These are phyloP conservation scores for Cucurbitaria berberidis DNA, from an alignment of 2,329 filamentous ascomycete genomes.

Conservation along the genomic window DNA sequence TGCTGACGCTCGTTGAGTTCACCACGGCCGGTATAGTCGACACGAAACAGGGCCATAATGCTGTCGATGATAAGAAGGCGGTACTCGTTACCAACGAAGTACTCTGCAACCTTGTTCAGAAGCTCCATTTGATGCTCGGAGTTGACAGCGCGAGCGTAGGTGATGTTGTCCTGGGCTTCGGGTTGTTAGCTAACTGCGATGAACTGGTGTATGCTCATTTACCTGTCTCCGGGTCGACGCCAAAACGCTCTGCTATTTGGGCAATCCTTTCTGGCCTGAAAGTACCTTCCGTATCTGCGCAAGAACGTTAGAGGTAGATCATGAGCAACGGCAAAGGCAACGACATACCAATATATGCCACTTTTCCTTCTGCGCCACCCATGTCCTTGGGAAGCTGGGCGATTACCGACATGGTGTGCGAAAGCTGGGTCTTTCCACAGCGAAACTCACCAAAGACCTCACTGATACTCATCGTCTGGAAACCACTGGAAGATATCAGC, in stretches of 20 bases:
- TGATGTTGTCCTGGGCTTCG: conserved; percentile 69
- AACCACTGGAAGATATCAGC: conserved; percentile 57
- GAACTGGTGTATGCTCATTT: not conserved
- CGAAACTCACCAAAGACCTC: conserved; percentile 68
- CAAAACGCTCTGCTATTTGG: conserved; percentile 71
- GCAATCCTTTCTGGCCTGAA: conserved; percentile 71
- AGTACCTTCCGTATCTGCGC: conserved; percentile 49
- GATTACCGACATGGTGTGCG: conserved; percentile 71
- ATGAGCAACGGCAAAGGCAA: not conserved
- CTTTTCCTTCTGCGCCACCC: conserved; percentile 71
- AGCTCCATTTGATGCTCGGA: conserved; percentile 71
- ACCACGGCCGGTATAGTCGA: conserved; percentile 70
- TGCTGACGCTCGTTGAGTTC: conserved; percentile 73
- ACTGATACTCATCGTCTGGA: conserved; percentile 73
- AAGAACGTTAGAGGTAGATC: conserved; percentile 7
- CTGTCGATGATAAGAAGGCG: conserved; percentile 72
- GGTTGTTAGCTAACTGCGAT: conserved; percentile 59
- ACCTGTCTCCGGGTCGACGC: conserved; percentile 51
- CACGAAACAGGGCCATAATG: conserved; percentile 72
- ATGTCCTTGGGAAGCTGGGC: conserved; percentile 65
- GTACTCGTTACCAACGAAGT: conserved; percentile 68
- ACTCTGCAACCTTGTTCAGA: conserved; percentile 65
- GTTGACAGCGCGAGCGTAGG: conserved; percentile 68
- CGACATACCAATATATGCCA: conserved; percentile 66
- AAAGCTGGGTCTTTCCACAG: conserved; percentile 73